phyloP scores from a whole-genome alignment of 306 rosid species.

The Gleditsia sinensis region DNA sequence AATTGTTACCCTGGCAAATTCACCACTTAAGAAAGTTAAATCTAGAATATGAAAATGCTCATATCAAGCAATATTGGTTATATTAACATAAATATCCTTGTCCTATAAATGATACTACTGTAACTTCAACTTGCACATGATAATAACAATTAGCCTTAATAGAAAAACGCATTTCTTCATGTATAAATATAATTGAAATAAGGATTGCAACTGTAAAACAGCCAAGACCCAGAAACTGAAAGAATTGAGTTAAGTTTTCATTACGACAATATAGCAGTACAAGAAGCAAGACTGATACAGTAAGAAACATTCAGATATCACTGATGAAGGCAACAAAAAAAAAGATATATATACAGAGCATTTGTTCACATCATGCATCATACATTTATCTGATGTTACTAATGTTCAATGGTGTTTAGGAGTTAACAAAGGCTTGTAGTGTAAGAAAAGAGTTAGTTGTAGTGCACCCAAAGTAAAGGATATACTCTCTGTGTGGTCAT shows the following conservation, averaged over 20 bases:
- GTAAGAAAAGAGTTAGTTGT: no score
- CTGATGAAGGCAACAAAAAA: constrained; percentile 18
- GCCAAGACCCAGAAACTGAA: constrained; percentile 21
- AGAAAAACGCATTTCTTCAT: constrained; percentile 19
- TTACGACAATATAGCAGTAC: not conserved
- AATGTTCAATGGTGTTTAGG: not conserved
- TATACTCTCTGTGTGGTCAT: no score
- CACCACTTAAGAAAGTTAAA: constrained; percentile 23
- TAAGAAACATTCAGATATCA: constrained; percentile 3
- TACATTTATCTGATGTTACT: not conserved
- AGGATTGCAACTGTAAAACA: constrained; percentile 23
- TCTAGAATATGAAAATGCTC: constrained; percentile 13
- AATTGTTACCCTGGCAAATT: constrained; percentile 63
- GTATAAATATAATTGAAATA: constrained; percentile 20
- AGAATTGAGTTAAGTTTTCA: constrained; percentile 9
- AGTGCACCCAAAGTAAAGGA: no score
- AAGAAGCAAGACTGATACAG: not conserved
- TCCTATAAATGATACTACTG: constrained; percentile 24
- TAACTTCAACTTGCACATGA: constrained; percentile 20
- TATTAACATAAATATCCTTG: constrained; percentile 13
- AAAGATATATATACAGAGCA: not conserved
- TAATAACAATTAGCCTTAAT: constrained; percentile 13
- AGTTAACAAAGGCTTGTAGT: no score
- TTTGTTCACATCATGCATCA: not conserved
- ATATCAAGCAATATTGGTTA: constrained; percentile 16